Evolutionary conservation across 2,329 filamentous ascomycete genomes (phyloP).

Genomic region (Calonectria pteridis): DNA sequence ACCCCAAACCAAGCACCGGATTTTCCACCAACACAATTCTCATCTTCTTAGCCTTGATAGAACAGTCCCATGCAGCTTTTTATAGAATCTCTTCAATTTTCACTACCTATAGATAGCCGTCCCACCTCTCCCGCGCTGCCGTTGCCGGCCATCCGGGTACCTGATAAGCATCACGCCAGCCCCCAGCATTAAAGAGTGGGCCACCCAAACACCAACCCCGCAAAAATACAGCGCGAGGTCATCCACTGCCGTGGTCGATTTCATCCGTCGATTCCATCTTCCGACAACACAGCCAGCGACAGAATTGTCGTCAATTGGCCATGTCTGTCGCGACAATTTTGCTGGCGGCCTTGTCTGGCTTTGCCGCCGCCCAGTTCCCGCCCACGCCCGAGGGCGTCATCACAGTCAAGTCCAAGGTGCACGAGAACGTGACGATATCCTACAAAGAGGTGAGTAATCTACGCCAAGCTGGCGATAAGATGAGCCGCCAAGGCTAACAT

Average conservation of each 20-base stretch:
- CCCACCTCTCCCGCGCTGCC: not conserved
- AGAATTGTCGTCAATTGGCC: not conserved
- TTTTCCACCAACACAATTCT: not conserved
- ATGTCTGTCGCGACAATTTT: not conserved
- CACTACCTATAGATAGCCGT: not conserved
- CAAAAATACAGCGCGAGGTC: not conserved
- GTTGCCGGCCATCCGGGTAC: not conserved
- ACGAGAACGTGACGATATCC: conserved; percentile 35
- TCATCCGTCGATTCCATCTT: not conserved
- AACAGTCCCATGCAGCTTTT: not conserved
- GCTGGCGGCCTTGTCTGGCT: conserved; percentile 1
- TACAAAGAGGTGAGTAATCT: conserved; percentile 31
- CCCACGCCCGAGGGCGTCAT: conserved; percentile 32
- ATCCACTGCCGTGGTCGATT: not conserved
- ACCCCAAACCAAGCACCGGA: not conserved
- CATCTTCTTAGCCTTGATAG: not conserved
- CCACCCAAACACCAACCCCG: not conserved
- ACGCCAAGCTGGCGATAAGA: not conserved
- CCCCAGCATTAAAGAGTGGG: not conserved
- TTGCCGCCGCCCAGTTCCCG: conserved; percentile 38
- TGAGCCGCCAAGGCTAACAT: not conserved
- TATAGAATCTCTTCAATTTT: not conserved
- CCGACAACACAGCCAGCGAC: not conserved
- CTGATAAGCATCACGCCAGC: not conserved
- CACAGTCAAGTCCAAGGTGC: conserved; percentile 28